Evolutionary conservation across 306 rosid genomes (phyloP).

Genomic region (Styphnolobium japonicum): DNA sequence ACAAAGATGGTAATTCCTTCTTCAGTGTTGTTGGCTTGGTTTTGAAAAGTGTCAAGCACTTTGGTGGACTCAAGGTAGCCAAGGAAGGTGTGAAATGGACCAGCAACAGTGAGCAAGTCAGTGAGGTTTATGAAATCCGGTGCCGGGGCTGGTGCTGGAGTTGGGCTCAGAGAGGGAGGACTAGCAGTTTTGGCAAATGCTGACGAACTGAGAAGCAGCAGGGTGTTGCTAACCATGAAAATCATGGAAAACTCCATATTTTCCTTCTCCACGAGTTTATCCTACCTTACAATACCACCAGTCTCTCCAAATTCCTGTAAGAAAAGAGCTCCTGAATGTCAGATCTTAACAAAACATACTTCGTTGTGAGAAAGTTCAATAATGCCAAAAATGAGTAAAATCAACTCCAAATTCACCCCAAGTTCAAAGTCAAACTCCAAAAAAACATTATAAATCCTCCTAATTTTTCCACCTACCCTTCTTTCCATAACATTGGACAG

Average conservation of each 20-base stretch:
- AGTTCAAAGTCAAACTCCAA: neutral
- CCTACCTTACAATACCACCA: conserved; percentile 13
- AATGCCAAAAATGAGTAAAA: conserved; percentile 13
- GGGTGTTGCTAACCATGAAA: conserved; percentile 41
- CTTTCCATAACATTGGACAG: neutral
- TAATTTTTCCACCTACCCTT: neutral
- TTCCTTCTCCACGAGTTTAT: neutral
- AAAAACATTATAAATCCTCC: neutral
- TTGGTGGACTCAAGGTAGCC: conserved; percentile 69
- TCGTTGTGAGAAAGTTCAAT: neutral
- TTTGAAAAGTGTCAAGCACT: conserved; percentile 80
- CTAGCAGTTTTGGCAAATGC: conserved; percentile 64
- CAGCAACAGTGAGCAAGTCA: conserved; percentile 70
- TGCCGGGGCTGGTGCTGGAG: conserved; percentile 93
- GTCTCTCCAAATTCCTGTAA: conserved; percentile 74
- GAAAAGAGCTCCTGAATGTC: conserved; percentile 2
- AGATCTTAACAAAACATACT: conserved; percentile 33
- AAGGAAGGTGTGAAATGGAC: conserved; percentile 89
- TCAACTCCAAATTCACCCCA: neutral
- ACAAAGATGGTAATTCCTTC: conserved; percentile 93
- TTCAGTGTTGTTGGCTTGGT: conserved; percentile 91
- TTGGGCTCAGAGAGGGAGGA: conserved; percentile 55
- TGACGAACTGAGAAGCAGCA: conserved; percentile 52
- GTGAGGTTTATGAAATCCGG: conserved; percentile 72
- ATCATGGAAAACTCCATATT: conserved; percentile 55